Base-by-base conservation (phyloP, 306 rosid genomes). In the Lupinus albus region DNA sequence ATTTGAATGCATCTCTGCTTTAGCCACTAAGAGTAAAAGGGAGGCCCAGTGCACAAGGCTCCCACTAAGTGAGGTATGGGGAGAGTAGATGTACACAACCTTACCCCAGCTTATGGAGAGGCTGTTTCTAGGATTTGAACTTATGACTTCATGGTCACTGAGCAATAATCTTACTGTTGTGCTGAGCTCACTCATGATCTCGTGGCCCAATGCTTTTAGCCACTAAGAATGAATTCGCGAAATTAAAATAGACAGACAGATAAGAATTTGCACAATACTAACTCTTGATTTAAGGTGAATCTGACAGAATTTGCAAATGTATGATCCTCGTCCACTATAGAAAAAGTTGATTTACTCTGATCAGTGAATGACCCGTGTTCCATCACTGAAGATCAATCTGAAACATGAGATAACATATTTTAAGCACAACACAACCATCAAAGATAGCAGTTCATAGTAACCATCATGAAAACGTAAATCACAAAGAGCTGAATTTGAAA, bases 281-380 rank as follows among this genome's bases (percentile, higher is more conserved):
- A 87, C 91, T 89, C 96, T 64, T 89, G 94, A 80, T 89, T 89
- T 80, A 85, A 56, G 52, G 86, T 74, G 82, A 78, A 85, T 70
- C 91, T 76, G 70, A 85, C 11, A 25, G 96, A 74, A 68, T 87
- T 89, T 18, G 91, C 91, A 35, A 89, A 61, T 49, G 94, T 89
- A 53, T 89, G 89, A 85, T 87, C 94, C 77, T 87, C 96, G 14
- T 89, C 94, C 4, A 63, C 62, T 67, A 89, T 57, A 53, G 89
- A 83, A 76, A 89, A 89, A 25, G 91, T 83, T 15, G 96, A 85
- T 68, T 87, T 84, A 41, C 73, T 81, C 46, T 81, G 82, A 84
- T 87, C 94, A 10, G 84, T 53, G 5, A 75, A 42, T 3, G 96
- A 78, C 25, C 91, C 93, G 28, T 63, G 86, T 33, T 89, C 93